A percentile compares a stretch with the other conserved stretches of the same genome.
These are phyloP conservation scores for Leishmania amazonensis DNA, from an alignment of 208 protist genomes.

Conservation along the genomic window DNA sequence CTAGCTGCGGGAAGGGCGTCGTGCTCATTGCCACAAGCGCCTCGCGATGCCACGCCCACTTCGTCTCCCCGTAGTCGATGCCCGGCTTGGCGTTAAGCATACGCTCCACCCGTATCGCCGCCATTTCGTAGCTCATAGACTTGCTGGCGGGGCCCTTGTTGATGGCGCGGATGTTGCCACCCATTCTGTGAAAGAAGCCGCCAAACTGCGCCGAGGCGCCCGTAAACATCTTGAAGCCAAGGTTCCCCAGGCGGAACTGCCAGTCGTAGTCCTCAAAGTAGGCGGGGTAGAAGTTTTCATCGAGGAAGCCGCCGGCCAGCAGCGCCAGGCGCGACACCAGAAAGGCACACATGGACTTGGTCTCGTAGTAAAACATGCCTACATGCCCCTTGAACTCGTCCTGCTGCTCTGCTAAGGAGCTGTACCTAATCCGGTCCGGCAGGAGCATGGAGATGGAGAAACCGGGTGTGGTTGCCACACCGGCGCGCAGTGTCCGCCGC, in stretches of 20 bases:
- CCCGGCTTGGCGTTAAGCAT: slow-evolving; percentile 20
- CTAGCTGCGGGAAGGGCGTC: not conserved
- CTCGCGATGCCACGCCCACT: slow-evolving; percentile 23
- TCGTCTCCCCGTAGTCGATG: slow-evolving; percentile 24
- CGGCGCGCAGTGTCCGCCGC: not conserved
- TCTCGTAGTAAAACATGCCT: slow-evolving; percentile 19
- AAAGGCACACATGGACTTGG: slow-evolving; percentile 25
- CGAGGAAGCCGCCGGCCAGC: slow-evolving; percentile 19
- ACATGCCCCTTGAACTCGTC: slow-evolving; percentile 13
- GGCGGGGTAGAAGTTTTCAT: slow-evolving; percentile 25
- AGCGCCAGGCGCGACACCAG: slow-evolving; percentile 17
- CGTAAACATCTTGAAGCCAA: slow-evolving; percentile 21
- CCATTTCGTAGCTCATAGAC: slow-evolving; percentile 13
- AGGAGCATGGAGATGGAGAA: slow-evolving; percentile 4
- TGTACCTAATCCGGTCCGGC: slow-evolving; percentile 18
- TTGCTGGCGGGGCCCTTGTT: not conserved
- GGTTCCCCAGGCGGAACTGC: slow-evolving; percentile 3
- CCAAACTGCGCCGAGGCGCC: slow-evolving; percentile 14
- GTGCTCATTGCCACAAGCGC: slow-evolving; percentile 1
- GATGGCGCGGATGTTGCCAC: slow-evolving; percentile 24
- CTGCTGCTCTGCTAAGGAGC: not conserved
- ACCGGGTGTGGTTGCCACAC: slow-evolving; percentile 2
- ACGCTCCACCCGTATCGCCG: slow-evolving; percentile 4
- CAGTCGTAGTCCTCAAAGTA: slow-evolving; percentile 31
- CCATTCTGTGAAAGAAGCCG: slow-evolving; percentile 12